Percentiles rank a stretch among this genome's conserved stretches.
Evolutionary conservation across 441 rosid species (phyloP).

Genomic region (Erysimum pusillum): DNA sequence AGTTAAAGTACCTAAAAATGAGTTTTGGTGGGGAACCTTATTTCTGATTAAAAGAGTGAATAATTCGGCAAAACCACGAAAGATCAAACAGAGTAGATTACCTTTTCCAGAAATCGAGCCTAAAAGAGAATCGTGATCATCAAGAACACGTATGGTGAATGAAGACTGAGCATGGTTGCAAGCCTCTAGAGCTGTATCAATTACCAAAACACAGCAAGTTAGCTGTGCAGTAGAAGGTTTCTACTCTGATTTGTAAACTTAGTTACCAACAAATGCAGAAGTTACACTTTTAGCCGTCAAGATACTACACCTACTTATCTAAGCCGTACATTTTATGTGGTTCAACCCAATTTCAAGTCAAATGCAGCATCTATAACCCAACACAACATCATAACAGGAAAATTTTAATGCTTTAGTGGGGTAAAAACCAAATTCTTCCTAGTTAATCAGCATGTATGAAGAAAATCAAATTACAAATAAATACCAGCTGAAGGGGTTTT

Average conservation of each 20-base stretch:
- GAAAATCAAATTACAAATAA: slow-evolving; percentile 12
- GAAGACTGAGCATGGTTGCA: slow-evolving; percentile 45
- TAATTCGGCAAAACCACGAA: neutral
- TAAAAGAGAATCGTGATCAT: slow-evolving; percentile 47
- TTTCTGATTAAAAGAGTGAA: neutral
- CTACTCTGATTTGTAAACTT: slow-evolving; percentile 20
- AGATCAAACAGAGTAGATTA: slow-evolving; percentile 1
- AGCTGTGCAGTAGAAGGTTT: slow-evolving; percentile 11
- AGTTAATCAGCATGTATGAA: slow-evolving; percentile 9
- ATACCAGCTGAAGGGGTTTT: slow-evolving; percentile 77
- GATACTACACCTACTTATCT: slow-evolving; percentile 14
- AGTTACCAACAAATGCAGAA: slow-evolving; percentile 5
- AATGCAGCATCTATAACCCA: slow-evolving; percentile 15
- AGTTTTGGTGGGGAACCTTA: neutral
- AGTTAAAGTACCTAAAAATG: neutral
- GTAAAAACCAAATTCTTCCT: neutral
- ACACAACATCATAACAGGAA: neutral
- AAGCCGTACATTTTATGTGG: neutral
- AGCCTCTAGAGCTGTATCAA: slow-evolving; percentile 49
- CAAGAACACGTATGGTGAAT: slow-evolving; percentile 50
- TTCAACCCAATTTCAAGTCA: slow-evolving; percentile 5
- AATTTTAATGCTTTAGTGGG: neutral
- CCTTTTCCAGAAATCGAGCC: slow-evolving; percentile 49
- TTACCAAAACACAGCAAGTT: slow-evolving; percentile 25
- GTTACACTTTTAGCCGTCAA: neutral